These are phyloP conservation scores for Vanrija pseudolonga DNA, from an alignment of 1,284 basidiomycete genomes.

Conservation along the genomic window DNA sequence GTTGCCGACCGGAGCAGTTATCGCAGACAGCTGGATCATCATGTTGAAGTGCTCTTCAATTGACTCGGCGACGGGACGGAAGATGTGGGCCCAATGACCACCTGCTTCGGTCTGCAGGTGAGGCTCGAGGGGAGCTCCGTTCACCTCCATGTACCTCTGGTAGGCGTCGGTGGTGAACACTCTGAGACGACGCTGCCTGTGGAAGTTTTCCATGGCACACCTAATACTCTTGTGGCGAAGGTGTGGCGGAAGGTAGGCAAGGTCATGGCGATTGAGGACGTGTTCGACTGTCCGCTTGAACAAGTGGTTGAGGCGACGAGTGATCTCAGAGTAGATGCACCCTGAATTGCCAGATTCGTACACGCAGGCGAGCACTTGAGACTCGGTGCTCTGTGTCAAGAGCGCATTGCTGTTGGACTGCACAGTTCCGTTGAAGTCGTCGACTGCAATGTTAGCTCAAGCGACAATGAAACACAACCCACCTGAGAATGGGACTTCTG, in stretches of 20 bases:
- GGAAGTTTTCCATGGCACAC: slow-evolving; percentile 30
- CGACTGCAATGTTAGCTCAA: neutral
- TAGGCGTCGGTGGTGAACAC: slow-evolving; percentile 24
- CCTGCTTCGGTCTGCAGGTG: slow-evolving; percentile 6
- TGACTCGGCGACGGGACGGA: slow-evolving; percentile 9
- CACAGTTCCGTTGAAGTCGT: slow-evolving; percentile 12
- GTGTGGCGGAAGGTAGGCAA: slow-evolving; percentile 24
- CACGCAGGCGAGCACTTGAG: slow-evolving; percentile 24
- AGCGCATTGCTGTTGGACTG: slow-evolving; percentile 7
- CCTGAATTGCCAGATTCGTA: slow-evolving; percentile 19
- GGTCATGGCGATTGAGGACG: slow-evolving; percentile 28
- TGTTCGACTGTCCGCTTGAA: slow-evolving; percentile 38
- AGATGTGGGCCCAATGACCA: slow-evolving; percentile 27
- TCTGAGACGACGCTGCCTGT: slow-evolving; percentile 35
- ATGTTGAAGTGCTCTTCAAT: slow-evolving; percentile 3
- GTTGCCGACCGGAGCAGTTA: slow-evolving; percentile 4
- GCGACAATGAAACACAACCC: too few species aligned
- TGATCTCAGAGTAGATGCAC: slow-evolving; percentile 24
- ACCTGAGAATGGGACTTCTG: too few species aligned
- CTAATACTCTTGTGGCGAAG: slow-evolving; percentile 25
- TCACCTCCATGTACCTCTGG: slow-evolving; percentile 20
- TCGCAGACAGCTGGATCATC: neutral
- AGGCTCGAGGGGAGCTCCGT: slow-evolving; percentile 20
- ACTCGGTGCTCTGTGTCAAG: slow-evolving; percentile 23
- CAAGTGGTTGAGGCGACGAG: slow-evolving; percentile 12